These are phyloP conservation scores for Tirmania nivea DNA, from an alignment of 495 filamentous ascomycete genomes.

Conservation along the genomic window DNA sequence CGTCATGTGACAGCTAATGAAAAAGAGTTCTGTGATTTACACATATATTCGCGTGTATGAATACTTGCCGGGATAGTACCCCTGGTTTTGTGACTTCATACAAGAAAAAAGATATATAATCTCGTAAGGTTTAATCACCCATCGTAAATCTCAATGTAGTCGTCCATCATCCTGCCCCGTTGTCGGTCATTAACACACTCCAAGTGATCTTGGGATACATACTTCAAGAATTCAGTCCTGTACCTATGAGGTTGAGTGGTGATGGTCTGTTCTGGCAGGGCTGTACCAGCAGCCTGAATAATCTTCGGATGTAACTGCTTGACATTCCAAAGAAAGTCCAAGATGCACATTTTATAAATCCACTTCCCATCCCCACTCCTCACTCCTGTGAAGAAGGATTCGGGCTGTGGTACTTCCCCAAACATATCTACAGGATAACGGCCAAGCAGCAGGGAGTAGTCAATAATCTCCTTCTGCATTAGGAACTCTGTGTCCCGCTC, in stretches of 20 bases:
- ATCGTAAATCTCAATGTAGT: conserved; percentile 8
- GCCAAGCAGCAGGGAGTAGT: conserved; percentile 17
- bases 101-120: too few relatives aligned
- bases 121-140: not conserved
- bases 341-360: conserved; percentile 16
- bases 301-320: conserved; percentile 12
- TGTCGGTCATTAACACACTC: too few relatives aligned
- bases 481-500: conserved; percentile 16
- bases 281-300: conserved; percentile 11
- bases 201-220: not conserved
- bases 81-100: too few relatives aligned
- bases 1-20: too few relatives aligned
- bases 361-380: conserved; percentile 16
- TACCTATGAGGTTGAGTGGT: conserved; percentile 15
- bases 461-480: conserved; percentile 17
- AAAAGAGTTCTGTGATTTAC: too few relatives aligned
- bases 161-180: conserved; percentile 8
- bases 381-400: conserved; percentile 8
- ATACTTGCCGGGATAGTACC: too few relatives aligned
- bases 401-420: conserved; percentile 6
- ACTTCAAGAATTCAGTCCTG: conserved; percentile 16
- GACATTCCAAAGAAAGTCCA: conserved; percentile 20
- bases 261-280: conserved; percentile 17
- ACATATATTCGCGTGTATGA: too few relatives aligned
- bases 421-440: conserved; percentile 18